phyloP scores from a whole-genome alignment of 2,329 filamentous ascomycete genomes.

The Trichoderma endophyticum region DNA sequence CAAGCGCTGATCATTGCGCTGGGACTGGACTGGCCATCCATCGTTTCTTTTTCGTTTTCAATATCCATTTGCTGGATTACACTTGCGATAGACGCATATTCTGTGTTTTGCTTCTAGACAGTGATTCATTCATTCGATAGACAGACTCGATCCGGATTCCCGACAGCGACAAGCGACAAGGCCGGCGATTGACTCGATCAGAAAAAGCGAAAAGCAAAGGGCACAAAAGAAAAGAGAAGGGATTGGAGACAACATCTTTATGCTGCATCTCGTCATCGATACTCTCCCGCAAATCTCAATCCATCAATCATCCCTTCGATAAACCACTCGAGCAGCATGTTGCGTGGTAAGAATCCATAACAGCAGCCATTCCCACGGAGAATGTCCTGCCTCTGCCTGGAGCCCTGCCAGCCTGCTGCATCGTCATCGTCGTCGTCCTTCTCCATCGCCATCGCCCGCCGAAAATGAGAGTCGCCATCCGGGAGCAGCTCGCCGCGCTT shows the following conservation, averaged over 20 bases:
- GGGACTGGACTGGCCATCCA: background rate
- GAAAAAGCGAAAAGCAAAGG: background rate
- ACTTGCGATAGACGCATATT: background rate
- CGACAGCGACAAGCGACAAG: background rate
- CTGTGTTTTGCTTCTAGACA: background rate
- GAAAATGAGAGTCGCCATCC: constrained; percentile 78
- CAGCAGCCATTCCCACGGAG: background rate
- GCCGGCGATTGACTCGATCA: background rate
- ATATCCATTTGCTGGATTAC: background rate
- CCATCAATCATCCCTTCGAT: background rate
- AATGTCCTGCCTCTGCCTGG: constrained; percentile 9
- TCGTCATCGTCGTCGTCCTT: background rate
- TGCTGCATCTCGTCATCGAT: background rate
- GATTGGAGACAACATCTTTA: background rate
- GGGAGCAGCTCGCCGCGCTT: constrained; percentile 79
- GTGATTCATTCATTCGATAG: background rate
- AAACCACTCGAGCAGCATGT: background rate
- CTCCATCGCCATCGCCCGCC: background rate
- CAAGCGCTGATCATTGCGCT: background rate
- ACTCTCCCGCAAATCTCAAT: background rate
- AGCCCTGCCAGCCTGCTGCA: background rate
- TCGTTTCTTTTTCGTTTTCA: too few relatives aligned
- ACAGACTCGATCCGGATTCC: background rate
- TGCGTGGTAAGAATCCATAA: background rate
- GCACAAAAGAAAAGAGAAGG: background rate